These are phyloP conservation scores for Apiosordaria backusii DNA, from an alignment of 495 filamentous ascomycete species.

Conservation along the genomic window DNA sequence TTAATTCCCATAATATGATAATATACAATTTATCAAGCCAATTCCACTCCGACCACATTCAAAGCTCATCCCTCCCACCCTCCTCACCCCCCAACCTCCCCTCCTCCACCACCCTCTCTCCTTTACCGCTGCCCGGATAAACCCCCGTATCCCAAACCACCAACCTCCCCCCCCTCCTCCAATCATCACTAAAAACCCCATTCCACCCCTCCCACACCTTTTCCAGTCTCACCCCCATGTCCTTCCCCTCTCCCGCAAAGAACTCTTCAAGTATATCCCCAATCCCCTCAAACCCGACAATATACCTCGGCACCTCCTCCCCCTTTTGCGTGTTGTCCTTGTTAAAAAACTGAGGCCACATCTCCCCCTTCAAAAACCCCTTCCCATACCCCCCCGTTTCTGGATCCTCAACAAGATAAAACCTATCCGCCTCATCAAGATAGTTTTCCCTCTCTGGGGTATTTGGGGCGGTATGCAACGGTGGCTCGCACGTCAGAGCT, in stretches of 20 bases:
- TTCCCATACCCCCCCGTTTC: constrained; percentile 20
- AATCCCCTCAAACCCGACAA: constrained; percentile 55
- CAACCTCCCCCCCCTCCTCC: constrained; percentile 76
- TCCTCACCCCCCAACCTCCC: background rate
- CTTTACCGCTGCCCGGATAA: constrained; percentile 10
- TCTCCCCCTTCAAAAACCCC: constrained; percentile 52
- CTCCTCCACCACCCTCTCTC: background rate
- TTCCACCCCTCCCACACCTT: constrained; percentile 75
- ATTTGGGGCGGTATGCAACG: constrained; percentile 56
- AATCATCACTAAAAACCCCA: constrained; percentile 82
- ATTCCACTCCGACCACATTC: no score
- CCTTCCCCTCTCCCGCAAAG: constrained; percentile 35
- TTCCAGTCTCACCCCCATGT: constrained; percentile 42
- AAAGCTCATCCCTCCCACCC: constrained; percentile 4
- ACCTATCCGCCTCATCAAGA: constrained; percentile 84
- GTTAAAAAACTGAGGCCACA: constrained; percentile 33
- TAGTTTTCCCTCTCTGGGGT: constrained; percentile 58
- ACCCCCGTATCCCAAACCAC: constrained; percentile 66
- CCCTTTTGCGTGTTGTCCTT: constrained; percentile 29
- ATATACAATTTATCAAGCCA: no score
- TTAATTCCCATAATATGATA: no score
- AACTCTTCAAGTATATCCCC: constrained; percentile 42
- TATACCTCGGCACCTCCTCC: constrained; percentile 49
- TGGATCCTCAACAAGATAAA: constrained; percentile 52
- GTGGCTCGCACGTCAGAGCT: constrained; percentile 89